These are phyloP conservation scores for Aspergillus ruber DNA, from an alignment of 2,329 filamentous ascomycete species.

Conservation along the genomic window DNA sequence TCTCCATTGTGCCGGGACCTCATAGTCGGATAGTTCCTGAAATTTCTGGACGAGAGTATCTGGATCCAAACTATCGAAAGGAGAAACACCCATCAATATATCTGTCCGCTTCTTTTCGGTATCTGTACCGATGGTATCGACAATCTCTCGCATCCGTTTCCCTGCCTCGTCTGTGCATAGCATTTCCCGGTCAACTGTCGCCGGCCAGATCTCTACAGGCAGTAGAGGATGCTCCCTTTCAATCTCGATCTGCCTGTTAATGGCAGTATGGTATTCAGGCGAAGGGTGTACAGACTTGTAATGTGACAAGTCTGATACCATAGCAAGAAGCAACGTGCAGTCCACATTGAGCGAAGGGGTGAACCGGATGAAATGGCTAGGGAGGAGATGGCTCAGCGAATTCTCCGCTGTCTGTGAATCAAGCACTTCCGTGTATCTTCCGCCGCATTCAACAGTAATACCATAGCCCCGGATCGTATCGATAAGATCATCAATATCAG, in stretches of 20 bases:
- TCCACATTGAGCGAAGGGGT: constrained; percentile 44
- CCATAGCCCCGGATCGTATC: constrained; percentile 50
- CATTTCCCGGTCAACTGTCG: constrained; percentile 51
- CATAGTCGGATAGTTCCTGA: constrained; percentile 47
- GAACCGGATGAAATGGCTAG: constrained; percentile 35
- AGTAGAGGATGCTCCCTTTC: constrained; percentile 58
- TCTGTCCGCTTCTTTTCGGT: constrained; percentile 55
- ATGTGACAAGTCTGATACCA: constrained; percentile 69
- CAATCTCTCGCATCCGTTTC: constrained; percentile 60
- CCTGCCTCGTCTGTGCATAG: constrained; percentile 63
- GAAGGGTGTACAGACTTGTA: constrained; percentile 37
- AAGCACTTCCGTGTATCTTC: constrained; percentile 7
- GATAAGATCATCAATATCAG: constrained; percentile 53
- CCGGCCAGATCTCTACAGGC: constrained; percentile 56
- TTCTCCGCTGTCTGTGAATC: background rate
- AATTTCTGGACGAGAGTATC: constrained; percentile 31
- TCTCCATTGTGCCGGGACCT: constrained; percentile 47
- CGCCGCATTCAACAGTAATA: constrained; percentile 33
- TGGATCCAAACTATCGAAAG: constrained; percentile 24
- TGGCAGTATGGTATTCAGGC: constrained; percentile 53
- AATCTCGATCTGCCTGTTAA: constrained; percentile 58
- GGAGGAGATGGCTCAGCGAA: constrained; percentile 30
- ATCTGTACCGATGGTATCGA: constrained; percentile 56
- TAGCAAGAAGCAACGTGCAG: constrained; percentile 62
- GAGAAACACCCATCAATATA: constrained; percentile 51